phyloP scores from a whole-genome alignment of 768 basidiomycete species.

The Pholiota molesta region DNA sequence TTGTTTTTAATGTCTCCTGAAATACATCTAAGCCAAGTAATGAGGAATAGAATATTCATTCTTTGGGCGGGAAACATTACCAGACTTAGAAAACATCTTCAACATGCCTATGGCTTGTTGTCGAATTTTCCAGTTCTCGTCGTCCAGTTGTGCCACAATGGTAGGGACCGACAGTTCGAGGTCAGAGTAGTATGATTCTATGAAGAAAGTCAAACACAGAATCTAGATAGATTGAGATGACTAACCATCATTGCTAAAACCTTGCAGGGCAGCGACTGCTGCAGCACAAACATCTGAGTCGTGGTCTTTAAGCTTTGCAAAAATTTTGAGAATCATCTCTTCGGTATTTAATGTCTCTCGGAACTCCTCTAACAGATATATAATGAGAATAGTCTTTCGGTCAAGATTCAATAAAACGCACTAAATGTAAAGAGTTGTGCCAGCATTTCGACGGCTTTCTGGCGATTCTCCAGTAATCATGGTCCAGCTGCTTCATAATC shows the following conservation, averaged over 20 bases:
- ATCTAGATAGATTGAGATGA: too few species aligned
- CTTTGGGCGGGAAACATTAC: neutral
- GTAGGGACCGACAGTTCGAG: neutral
- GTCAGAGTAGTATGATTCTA: too few species aligned
- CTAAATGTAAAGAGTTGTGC: neutral
- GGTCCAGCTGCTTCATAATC: neutral
- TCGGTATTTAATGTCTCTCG: neutral
- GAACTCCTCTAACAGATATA: neutral
- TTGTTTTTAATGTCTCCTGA: neutral
- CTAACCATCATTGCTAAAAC: too few species aligned
- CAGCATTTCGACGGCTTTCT: neutral
- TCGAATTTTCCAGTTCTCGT: neutral
- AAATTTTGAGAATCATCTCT: neutral
- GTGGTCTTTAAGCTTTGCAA: too few species aligned
- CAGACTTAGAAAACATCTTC: neutral
- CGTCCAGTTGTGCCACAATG: neutral
- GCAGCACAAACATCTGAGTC: too few species aligned
- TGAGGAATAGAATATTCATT: neutral
- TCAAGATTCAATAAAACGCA: neutral
- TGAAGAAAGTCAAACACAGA: too few species aligned
- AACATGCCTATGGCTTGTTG: neutral
- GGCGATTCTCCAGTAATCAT: neutral
- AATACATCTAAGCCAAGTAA: neutral
- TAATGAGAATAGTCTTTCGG: neutral
- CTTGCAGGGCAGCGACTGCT: too few species aligned